Conservation (phyloP, 192 early-diverging fungal species). For the Backusella westeae region DNA sequence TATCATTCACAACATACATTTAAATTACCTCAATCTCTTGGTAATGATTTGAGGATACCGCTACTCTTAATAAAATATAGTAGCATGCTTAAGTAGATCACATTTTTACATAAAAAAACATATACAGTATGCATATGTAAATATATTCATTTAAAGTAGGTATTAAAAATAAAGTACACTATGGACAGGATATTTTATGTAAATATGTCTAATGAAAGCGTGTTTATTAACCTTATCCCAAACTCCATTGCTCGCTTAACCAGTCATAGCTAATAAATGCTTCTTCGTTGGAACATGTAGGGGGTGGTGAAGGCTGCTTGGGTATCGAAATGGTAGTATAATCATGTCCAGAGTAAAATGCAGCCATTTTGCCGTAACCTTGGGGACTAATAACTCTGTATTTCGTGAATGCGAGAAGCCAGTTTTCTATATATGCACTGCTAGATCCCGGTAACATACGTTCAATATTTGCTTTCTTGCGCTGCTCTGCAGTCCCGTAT, state of each 20-base stretch:
- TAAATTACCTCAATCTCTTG: no score
- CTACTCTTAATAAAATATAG: not conserved
- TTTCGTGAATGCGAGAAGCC: conserved; percentile 38
- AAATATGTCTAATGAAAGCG: not conserved
- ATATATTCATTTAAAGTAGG: not conserved
- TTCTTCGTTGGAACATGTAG: not conserved
- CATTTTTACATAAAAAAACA: not conserved
- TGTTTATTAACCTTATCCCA: not conserved
- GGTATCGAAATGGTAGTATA: conserved; percentile 29
- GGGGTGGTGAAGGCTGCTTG: not conserved
- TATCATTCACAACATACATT: no score
- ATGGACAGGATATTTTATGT: not conserved
- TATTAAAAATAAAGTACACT: not conserved
- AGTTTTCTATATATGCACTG: conserved; percentile 45
- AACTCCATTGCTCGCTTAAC: not conserved
- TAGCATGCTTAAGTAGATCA: not conserved
- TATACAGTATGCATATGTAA: no score
- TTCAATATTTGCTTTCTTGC: conserved; percentile 16
- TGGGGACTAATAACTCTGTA: conserved; percentile 40
- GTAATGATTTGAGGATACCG: no score
- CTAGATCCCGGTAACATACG: conserved; percentile 30
- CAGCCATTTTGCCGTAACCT: conserved; percentile 44
- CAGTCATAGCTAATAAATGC: not conserved
- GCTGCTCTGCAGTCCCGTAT: conserved; percentile 35
- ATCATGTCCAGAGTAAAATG: conserved; percentile 39